Evolutionary conservation across 768 basidiomycete species (phyloP), one percentile per base, ranked within the genome.

Genomic region (Tylopilus felleus): DNA sequence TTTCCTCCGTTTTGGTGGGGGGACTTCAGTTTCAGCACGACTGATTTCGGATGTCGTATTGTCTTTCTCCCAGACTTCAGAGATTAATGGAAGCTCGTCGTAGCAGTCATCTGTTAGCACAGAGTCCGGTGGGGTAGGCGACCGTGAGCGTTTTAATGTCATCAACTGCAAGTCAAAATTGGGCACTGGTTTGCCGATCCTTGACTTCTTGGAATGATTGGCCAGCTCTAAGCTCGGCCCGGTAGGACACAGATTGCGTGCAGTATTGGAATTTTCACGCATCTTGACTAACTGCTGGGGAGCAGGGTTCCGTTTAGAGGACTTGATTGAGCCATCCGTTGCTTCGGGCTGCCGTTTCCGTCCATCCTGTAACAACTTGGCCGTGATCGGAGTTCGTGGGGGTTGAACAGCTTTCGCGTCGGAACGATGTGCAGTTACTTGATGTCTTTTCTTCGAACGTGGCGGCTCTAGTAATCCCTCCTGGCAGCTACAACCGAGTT

Each of bases 381-480:
- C 25, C 28, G 19, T 31, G 8, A 50, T 49, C 16, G 21, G 14
- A 28, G 54, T 52, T 51, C 42, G 47, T 40, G 49, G 31, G 0
- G n/a, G n/a, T 1, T 45, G 39, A 22, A 22, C 49, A 2, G 45
- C 8, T 43, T 53, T 59, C n/a, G 41, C 47, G n/a, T 40, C 38
- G 17, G 55, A 42, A 51, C 56, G 22, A 42, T 57, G 56, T 39
- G 63, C 57, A 69, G 72, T 48, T 63, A 50, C 23, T 55, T 51
- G 47, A 12, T 50, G 47, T 51, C 51, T 64, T 59, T 68, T 74
- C 57, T 72, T 79, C 25, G 60, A 49, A 46, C 75, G 58, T 58
- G 78, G 78, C 23, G 84, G 83, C 48, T 79, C 82, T 14, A 67
- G 59, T 13, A 86, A 61, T 1, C 90, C 90, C 22, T 91, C 85